Conservation (phyloP, 345 rosid genomes). For the Turritis glabra region DNA sequence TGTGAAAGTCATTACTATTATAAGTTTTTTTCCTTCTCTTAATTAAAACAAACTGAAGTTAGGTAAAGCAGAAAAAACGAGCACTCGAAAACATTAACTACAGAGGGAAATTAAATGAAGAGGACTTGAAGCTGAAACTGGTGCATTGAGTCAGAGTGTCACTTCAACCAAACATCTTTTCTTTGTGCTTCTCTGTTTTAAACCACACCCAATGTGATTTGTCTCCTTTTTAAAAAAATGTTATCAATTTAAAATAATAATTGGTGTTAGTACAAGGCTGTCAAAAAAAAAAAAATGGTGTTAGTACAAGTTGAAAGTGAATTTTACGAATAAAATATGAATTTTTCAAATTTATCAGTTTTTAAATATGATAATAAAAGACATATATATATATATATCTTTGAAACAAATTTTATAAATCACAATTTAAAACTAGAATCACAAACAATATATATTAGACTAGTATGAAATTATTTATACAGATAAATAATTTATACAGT, state of each 20-base stretch:
- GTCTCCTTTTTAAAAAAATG: not conserved
- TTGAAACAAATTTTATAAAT: too few species aligned
- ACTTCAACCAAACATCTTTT: conserved; percentile 40
- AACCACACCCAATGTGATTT: conserved; percentile 22
- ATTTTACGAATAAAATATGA: too few species aligned
- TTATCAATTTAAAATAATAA: not conserved
- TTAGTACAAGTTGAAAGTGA: too few species aligned
- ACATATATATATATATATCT: too few species aligned
- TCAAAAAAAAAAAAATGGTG: too few species aligned
- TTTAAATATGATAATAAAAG: too few species aligned
- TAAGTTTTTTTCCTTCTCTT: not conserved
- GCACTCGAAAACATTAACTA: conserved; percentile 22
- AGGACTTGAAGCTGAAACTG: conserved; percentile 34
- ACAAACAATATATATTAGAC: too few species aligned
- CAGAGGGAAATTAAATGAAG: conserved; percentile 25
- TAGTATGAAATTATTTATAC: too few species aligned
- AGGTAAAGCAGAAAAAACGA: not conserved
- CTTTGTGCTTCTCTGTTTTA: conserved; percentile 16
- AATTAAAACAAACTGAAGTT: conserved; percentile 16
- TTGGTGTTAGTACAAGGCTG: too few species aligned
- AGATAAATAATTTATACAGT: too few species aligned
- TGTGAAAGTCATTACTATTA: not conserved
- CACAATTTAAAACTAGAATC: too few species aligned
- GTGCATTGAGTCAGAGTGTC: conserved; percentile 27
- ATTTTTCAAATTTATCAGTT: too few species aligned